A percentile compares a stretch with the other conserved stretches of the same genome.
phyloP scores from a whole-genome alignment of 1,284 basidiomycete species.

The Rhizoctonia solani region DNA sequence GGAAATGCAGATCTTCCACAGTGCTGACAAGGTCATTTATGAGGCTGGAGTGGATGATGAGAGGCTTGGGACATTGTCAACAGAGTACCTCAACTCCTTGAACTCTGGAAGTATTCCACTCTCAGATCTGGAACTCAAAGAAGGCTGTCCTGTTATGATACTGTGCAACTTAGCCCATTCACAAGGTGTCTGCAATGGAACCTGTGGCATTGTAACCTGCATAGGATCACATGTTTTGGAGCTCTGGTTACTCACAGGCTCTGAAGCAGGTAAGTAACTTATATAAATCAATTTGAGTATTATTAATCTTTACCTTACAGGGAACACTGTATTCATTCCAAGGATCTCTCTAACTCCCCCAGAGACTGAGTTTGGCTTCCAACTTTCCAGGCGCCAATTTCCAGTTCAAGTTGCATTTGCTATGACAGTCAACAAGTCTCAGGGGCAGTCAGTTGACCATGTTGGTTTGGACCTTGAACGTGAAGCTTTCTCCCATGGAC shows the following conservation, averaged over 20 bases:
- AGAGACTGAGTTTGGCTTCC: slow-evolving; percentile 41
- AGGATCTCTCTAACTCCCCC: slow-evolving; percentile 42
- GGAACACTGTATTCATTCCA: slow-evolving; percentile 45
- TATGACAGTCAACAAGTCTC: slow-evolving; percentile 52
- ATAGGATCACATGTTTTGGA: slow-evolving; percentile 43
- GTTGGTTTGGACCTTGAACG: slow-evolving; percentile 36
- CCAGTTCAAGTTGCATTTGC: slow-evolving; percentile 51
- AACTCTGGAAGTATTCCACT: slow-evolving; percentile 45
- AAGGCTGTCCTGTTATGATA: slow-evolving; percentile 47
- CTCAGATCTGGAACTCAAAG: slow-evolving; percentile 43
- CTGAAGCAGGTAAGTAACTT: slow-evolving; percentile 41
- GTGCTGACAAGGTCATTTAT: slow-evolving; percentile 44
- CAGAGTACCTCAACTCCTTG: slow-evolving; percentile 42
- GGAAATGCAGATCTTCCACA: slow-evolving; percentile 40
- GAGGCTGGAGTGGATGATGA: slow-evolving; percentile 40
- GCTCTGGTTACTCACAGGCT: slow-evolving; percentile 43
- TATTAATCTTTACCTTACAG: neutral
- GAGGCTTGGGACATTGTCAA: slow-evolving; percentile 31
- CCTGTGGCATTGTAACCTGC: slow-evolving; percentile 41
- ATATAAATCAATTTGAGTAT: neutral
- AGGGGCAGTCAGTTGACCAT: slow-evolving; percentile 49
- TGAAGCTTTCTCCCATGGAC: slow-evolving; percentile 37
- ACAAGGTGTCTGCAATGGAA: slow-evolving; percentile 50
- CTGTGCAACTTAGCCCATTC: slow-evolving; percentile 46
- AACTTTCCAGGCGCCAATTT: slow-evolving; percentile 47